Evolutionary conservation across 352 stramenopile genomes (phyloP), one percentile per base, ranked within the genome.

Genomic region (Peronospora tabacina): DNA sequence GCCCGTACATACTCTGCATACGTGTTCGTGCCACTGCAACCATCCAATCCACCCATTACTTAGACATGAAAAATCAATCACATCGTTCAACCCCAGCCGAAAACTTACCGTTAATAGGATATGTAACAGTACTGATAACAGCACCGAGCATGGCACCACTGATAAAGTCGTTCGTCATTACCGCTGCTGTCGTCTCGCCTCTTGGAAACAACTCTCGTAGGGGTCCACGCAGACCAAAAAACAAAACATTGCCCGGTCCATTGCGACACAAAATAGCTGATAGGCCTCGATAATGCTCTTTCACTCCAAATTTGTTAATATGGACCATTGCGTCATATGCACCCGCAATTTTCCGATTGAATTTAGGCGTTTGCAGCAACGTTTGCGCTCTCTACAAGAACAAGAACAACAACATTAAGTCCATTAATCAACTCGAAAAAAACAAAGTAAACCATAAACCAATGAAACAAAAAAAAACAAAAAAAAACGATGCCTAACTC

Each of bases 361-460:
- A 95, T 38, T 89, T 87, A 9, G 81, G 79, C 8, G 84, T 93
- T 57, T 95, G 85, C 22, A 95, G 47, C 38, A 95, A 55, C 16
- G 85, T 94, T 63, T 95, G 85, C 0, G 80, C 69, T 34, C 85
- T 76, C 75, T 90, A 32, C 7, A 43, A 47, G 5, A 36, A 39
- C 7, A 62, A 19, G 1, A 42, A 8, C 8, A 30, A 32, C 5
- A 32, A 12, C 7, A 30, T 9, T 30, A 9, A 3, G 6, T 12
- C 3, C 7, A 32, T 12, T 32, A 2, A 32, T 30, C 26, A 30
- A 30, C 26, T 30, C 3, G 7, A 12, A 6, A 38, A 12, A 19
- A 38, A 22, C n/a, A 12, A 11, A 20, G 22, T 26, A 26, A 26
- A 26, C 5, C 19, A 22, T n/a, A n/a, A n/a, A 22, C 1, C 3